Evolutionary conservation across 2,329 filamentous ascomycete genomes (phyloP).

Genomic region (Colletotrichum sp.): DNA sequence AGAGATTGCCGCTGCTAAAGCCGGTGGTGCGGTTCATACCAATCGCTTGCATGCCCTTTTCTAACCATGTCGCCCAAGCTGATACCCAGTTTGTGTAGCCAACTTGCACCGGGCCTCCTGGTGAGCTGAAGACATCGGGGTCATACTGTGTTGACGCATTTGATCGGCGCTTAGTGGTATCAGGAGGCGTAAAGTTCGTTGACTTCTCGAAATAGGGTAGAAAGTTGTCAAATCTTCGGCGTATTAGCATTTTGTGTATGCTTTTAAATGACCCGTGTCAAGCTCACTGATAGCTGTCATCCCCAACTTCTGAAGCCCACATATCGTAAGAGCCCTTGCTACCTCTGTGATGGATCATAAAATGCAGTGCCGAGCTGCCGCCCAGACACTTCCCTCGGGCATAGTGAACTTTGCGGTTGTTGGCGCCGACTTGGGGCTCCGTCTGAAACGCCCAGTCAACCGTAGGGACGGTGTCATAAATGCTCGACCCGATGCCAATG

Average conservation of each 20-base stretch:
- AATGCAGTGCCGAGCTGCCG: conserved; percentile 31
- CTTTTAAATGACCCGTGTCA: background rate
- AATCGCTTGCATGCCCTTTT: conserved; percentile 40
- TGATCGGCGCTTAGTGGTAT: background rate
- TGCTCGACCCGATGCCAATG: background rate
- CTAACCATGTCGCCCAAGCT: conserved; percentile 25
- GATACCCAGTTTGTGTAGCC: conserved; percentile 29
- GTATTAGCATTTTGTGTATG: background rate
- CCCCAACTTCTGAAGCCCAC: conserved; percentile 37
- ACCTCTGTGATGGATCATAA: conserved; percentile 31
- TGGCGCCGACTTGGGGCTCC: conserved; percentile 27
- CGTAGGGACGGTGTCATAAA: conserved; percentile 22
- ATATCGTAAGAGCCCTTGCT: conserved; percentile 26
- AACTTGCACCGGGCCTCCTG: conserved; percentile 30
- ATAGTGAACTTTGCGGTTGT: conserved; percentile 35
- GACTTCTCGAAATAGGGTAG: conserved; percentile 36
- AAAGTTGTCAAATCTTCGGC: conserved; percentile 24
- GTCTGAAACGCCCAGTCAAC: conserved; percentile 35
- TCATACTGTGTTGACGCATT: conserved; percentile 27
- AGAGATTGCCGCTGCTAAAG: conserved; percentile 45
- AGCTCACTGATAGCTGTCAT: conserved; percentile 28
- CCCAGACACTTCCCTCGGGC: conserved; percentile 40
- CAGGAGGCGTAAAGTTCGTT: conserved; percentile 33
- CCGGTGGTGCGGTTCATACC: conserved; percentile 39
- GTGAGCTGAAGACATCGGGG: conserved; percentile 27